Conservation (phyloP, 352 stramenopile genomes). For the Albugo candida region DNA sequence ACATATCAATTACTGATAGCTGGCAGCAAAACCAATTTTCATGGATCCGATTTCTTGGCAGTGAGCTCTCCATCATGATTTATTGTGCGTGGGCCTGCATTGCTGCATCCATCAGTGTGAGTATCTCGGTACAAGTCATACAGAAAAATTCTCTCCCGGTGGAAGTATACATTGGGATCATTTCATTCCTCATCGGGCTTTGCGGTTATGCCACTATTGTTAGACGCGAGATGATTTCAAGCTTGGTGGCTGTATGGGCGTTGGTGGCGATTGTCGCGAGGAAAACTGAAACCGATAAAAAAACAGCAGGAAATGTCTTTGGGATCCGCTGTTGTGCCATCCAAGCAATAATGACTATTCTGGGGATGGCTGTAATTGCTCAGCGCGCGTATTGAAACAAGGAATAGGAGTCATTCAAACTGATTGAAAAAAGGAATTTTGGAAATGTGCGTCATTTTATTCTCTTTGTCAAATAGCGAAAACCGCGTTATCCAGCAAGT, state of each 20-base stretch:
- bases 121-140: conserved; percentile 30
- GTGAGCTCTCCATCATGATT: conserved; percentile 36
- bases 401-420: no score
- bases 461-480: no score
- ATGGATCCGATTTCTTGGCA: conserved; percentile 21
- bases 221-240: conserved; percentile 33
- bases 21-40: conserved; percentile 21
- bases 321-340: no score
- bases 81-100: conserved; percentile 62
- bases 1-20: conserved; percentile 23
- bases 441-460: no score
- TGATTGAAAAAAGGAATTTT: no score
- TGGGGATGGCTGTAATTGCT: no score
- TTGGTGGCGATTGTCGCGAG: conserved; percentile 20
- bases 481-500: no score
- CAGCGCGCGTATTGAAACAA: no score
- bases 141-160: conserved; percentile 23
- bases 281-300: no score
- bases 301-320: no score
- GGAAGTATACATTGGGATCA: conserved; percentile 27
- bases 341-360: no score
- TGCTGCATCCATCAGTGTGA: conserved; percentile 47
- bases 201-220: conserved; percentile 36
- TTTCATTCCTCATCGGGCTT: conserved; percentile 31
- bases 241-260: conserved; percentile 38